phyloP scores from a whole-genome alignment of 768 basidiomycete genomes.

The Fomitopsis serialis region DNA sequence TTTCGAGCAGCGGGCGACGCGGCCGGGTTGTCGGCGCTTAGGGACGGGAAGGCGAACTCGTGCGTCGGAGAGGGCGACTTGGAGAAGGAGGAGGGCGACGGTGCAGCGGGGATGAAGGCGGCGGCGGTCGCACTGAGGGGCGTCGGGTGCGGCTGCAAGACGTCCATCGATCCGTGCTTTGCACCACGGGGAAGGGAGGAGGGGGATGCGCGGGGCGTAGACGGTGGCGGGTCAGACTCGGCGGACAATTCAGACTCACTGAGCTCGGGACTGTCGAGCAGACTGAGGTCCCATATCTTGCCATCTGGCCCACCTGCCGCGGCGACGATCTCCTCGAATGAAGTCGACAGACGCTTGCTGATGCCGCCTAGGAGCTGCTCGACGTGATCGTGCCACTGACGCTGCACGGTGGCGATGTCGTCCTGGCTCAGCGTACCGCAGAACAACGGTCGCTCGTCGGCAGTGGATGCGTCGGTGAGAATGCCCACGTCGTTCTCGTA shows the following conservation, averaged over 20 bases:
- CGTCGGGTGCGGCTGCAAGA: conserved; percentile 16
- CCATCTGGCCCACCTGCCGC: conserved; percentile 1
- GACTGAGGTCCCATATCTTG: conserved; percentile 18
- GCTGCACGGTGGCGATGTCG: conserved; percentile 27
- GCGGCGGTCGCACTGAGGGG: conserved; percentile 4
- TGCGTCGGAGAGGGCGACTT: conserved; percentile 20
- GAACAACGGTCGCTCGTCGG: conserved; percentile 1
- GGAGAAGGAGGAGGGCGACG: conserved; percentile 13
- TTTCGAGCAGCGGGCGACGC: conserved; percentile 23
- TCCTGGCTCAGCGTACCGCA: conserved; percentile 27
- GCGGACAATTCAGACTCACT: conserved; percentile 42
- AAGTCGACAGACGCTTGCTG: conserved; percentile 8
- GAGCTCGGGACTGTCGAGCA: conserved; percentile 26
- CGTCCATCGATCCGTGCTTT: conserved; percentile 13
- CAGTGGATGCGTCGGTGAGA: background rate
- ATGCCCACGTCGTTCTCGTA: conserved; percentile 22
- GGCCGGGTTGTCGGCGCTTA: conserved; percentile 26
- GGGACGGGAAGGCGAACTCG: conserved; percentile 46
- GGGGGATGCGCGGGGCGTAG: conserved; percentile 38
- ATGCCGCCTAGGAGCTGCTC: conserved; percentile 33
- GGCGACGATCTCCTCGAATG: conserved; percentile 10
- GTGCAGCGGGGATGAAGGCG: conserved; percentile 20
- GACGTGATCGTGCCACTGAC: conserved; percentile 38
- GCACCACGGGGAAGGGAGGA: conserved; percentile 22
- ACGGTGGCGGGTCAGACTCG: conserved; percentile 36